Evolutionary conservation across 352 stramenopile species (phyloP).

Genomic region (Pythium biforme): DNA sequence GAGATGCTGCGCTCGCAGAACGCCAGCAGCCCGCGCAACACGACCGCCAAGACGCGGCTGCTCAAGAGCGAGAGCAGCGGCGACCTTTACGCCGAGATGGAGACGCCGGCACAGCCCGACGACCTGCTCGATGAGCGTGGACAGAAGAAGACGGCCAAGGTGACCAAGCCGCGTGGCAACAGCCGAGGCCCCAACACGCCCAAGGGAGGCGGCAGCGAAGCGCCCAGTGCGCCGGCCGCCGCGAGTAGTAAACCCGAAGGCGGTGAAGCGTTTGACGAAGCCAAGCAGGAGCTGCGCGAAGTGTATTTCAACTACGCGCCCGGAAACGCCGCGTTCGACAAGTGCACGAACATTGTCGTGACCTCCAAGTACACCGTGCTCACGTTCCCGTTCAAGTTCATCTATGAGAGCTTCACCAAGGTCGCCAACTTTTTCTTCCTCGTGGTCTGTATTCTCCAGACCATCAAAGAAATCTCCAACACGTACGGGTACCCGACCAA

Average conservation of each 20-base stretch:
- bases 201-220: neutral
- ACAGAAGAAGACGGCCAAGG: slow-evolving; percentile 6
- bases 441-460: slow-evolving; percentile 88
- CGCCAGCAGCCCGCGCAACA: slow-evolving; percentile 29
- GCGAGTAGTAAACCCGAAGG: slow-evolving; percentile 5
- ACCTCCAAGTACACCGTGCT: slow-evolving; percentile 90
- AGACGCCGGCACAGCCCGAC: slow-evolving; percentile 25
- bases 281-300: slow-evolving; percentile 40
- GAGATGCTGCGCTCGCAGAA: slow-evolving; percentile 32
- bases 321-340: slow-evolving; percentile 63
- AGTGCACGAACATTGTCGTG: slow-evolving; percentile 80
- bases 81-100: slow-evolving; percentile 34
- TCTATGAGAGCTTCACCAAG: slow-evolving; percentile 87
- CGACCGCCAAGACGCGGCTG: slow-evolving; percentile 25
- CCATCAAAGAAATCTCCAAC: slow-evolving; percentile 78
- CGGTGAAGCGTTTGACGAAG: slow-evolving; percentile 20
- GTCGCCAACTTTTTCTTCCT: slow-evolving; percentile 95
- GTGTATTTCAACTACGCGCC: slow-evolving; percentile 76
- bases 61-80: slow-evolving; percentile 24
- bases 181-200: slow-evolving; percentile 8
- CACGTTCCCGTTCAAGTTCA: slow-evolving; percentile 88
- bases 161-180: slow-evolving; percentile 14
- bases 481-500: slow-evolving; percentile 82
- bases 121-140: slow-evolving; percentile 21
- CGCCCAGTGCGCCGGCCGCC: neutral